Evolutionary conservation across 2,329 filamentous ascomycete species (phyloP).

Genomic region (Hymenoscyphus fraxineus): DNA sequence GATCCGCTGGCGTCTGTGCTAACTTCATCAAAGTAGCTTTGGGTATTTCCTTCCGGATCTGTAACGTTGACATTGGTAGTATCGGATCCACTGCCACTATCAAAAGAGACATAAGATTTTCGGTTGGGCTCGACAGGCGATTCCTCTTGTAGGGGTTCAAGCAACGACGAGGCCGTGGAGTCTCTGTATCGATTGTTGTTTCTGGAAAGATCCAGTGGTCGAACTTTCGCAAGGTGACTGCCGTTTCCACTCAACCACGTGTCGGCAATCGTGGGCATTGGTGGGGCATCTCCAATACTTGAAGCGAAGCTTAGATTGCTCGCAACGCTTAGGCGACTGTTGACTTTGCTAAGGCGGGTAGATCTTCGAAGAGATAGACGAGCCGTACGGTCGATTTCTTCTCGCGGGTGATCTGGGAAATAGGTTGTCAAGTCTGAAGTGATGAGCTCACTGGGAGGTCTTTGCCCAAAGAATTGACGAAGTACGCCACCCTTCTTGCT

Average conservation of each 20-base stretch:
- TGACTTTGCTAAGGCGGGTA: constrained; percentile 84
- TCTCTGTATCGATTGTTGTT: constrained; percentile 62
- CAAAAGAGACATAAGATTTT: constrained; percentile 88
- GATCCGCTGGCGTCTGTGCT: constrained; percentile 70
- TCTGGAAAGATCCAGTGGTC: constrained; percentile 42
- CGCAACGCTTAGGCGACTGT: constrained; percentile 87
- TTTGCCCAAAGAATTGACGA: constrained; percentile 82
- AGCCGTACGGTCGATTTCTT: constrained; percentile 93
- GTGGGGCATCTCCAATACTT: constrained; percentile 86
- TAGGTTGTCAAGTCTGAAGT: constrained; percentile 94
- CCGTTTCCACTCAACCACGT: constrained; percentile 72
- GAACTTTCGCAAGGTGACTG: constrained; percentile 49
- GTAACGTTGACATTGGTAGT: constrained; percentile 66
- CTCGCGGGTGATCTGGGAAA: constrained; percentile 90
- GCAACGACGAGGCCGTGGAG: constrained; percentile 81
- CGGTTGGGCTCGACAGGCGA: constrained; percentile 78
- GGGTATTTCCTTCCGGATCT: constrained; percentile 70
- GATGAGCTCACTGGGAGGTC: constrained; percentile 95
- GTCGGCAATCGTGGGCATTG: constrained; percentile 92
- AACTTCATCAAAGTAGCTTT: constrained; percentile 83
- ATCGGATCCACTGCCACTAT: constrained; percentile 74
- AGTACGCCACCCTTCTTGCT: constrained; percentile 54
- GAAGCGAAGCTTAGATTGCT: constrained; percentile 93
- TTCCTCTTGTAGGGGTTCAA: constrained; percentile 89
- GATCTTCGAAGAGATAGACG: constrained; percentile 89